Base-by-base conservation (phyloP, 805 yeast species). In the Yamadazyma phyllophila region DNA sequence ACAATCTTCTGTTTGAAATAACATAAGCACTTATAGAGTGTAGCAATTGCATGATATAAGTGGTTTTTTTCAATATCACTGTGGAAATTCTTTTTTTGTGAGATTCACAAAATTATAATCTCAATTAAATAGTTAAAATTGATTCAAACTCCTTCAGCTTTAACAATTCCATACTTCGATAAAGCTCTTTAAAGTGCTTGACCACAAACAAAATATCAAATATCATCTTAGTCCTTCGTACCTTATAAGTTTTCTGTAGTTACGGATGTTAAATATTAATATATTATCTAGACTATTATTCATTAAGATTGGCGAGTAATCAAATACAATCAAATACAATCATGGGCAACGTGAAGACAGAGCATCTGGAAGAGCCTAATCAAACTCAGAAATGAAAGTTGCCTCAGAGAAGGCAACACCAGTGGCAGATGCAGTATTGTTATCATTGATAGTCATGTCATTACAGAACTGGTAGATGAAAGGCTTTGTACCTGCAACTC, bases 401-500 rank as follows among this genome's bases (percentile, higher is more conserved):
- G 88, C 87, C 66, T 89, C 96, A 57, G 74, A 80, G 70, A 82
- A 88, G 26, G 81, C 87, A 47, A 77, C 61, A 39, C 96, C 95
- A 35, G 65, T 63, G 60, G 85, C 92, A 36, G 61, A 60, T 43
- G 58, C 60, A 38, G 66, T 62, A 26, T 73, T 75, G 35, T 72
- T 59, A 39, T 71, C 57, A 51, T 67, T 73, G 49, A 87, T 69
- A 6, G 71, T 65, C 60, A 83, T 69, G 44, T 78, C 76, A 62
- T 88, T 84, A 63, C 85, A 79, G 71, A 81, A 94, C 71, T 94
- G 98, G 69, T 91, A 94, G 59, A 94, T 92, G 71, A 80, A 92
- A n/a, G 99, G 99, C 63, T 85, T 88, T 24, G 98, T 84, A 41
- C 98, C 99, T 12, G 94, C 94, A 44, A 92, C 95, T 47, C 96